phyloP scores from a whole-genome alignment of 805 yeast genomes.

The Tetrapisispora phaffii region DNA sequence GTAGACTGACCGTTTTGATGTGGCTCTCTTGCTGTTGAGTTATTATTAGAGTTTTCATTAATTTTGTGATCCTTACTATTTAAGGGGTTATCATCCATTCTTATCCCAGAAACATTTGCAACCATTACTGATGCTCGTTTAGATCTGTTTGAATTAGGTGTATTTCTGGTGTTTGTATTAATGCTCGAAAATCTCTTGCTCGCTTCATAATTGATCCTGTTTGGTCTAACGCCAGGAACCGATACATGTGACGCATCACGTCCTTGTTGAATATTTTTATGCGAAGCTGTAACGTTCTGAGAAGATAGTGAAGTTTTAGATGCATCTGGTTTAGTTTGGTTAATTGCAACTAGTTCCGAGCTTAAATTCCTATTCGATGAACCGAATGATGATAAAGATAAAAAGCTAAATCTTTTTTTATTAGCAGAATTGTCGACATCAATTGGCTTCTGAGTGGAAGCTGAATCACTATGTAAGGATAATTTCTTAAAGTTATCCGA shows the following conservation, averaged over 20 bases:
- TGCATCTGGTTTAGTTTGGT: neutral
- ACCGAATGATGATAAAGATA: conserved; percentile 29
- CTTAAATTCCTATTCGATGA: conserved; percentile 14
- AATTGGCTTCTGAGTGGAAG: conserved; percentile 10
- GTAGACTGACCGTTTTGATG: conserved; percentile 36
- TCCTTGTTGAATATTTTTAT: too few relatives aligned
- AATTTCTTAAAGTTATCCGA: neutral
- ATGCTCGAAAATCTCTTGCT: neutral
- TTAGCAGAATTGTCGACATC: conserved; percentile 2
- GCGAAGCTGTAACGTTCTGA: neutral
- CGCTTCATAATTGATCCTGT: neutral
- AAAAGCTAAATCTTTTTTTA: conserved; percentile 34
- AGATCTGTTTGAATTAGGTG: neutral
- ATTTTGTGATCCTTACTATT: neutral
- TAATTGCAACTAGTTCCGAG: conserved; percentile 4
- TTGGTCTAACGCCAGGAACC: neutral
- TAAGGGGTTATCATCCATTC: neutral
- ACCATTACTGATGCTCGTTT: conserved; percentile 12
- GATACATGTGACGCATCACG: neutral
- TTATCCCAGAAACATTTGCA: conserved; percentile 2
- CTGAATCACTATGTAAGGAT: conserved; percentile 3
- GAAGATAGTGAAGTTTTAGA: neutral
- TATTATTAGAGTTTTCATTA: neutral
- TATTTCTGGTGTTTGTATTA: neutral
- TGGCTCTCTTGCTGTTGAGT: neutral